These are phyloP conservation scores for Eremochloa ophiuroides DNA, from an alignment of 176 grass and related monocot species.

Conservation along the genomic window DNA sequence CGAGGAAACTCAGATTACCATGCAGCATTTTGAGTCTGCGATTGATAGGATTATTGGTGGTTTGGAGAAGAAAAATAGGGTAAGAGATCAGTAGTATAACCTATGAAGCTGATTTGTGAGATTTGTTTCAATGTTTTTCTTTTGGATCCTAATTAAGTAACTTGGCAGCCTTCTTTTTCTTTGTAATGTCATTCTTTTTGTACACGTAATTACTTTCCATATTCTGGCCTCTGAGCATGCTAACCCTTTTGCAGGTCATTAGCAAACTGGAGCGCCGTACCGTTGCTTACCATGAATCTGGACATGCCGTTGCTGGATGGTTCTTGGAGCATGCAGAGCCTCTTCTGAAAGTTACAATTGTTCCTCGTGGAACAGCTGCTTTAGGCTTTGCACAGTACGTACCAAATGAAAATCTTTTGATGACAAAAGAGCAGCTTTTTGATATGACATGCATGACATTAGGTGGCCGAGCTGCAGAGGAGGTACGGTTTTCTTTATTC, in stretches of 20 bases:
- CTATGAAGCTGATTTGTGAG: not conserved
- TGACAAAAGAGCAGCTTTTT: conserved; percentile 98
- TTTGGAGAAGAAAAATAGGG: conserved; percentile 98
- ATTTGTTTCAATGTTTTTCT: not conserved
- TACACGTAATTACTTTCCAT: not conserved
- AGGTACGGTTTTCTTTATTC: conserved; percentile 46
- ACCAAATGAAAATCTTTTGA: conserved; percentile 89
- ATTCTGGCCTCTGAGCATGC: not conserved
- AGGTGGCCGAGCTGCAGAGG: conserved; percentile 89
- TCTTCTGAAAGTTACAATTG: conserved; percentile 96
- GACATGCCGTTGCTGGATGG: conserved; percentile 93
- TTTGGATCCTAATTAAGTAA: conserved; percentile 20
- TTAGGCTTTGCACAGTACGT: conserved; percentile 96
- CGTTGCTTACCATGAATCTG: conserved; percentile 80
- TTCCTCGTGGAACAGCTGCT: conserved; percentile 97
- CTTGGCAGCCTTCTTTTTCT: conserved; percentile 14
- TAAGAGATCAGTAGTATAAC: conserved; percentile 22
- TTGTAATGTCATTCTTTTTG: not conserved
- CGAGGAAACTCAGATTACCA: conserved; percentile 62
- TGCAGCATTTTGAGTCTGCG: conserved; percentile 91
- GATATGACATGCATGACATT: conserved; percentile 99
- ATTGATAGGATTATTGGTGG: conserved; percentile 96
- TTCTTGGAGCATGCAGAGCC: conserved; percentile 98
- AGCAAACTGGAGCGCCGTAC: conserved; percentile 88
- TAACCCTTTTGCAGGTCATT: conserved; percentile 59